These are phyloP conservation scores for Artemisia argyi DNA, from an alignment of 129 eudicot genomes.

Conservation along the genomic window DNA sequence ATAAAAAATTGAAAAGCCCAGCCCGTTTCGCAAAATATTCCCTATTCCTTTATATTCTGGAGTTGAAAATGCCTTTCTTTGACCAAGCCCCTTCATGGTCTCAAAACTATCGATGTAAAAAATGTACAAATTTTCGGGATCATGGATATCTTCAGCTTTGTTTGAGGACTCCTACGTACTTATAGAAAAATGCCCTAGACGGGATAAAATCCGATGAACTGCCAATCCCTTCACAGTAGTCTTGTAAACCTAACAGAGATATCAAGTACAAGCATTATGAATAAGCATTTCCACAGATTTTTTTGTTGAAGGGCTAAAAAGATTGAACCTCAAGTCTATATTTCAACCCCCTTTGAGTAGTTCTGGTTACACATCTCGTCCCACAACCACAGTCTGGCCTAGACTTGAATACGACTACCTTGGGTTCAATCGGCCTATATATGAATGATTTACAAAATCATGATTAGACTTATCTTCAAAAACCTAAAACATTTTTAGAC, in stretches of 20 bases:
- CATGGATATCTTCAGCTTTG: conserved; percentile 66
- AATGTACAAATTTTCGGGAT: conserved; percentile 69
- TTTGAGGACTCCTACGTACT: conserved; percentile 74
- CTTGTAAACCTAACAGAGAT: conserved; percentile 57
- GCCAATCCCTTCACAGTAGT: conserved; percentile 94
- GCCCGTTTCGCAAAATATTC: too few species aligned
- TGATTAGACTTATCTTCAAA: too few species aligned
- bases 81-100: conserved; percentile 82
- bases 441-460: too few species aligned
- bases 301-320: neutral
- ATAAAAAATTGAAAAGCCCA: too few species aligned
- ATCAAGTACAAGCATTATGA: neutral
- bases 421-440: too few species aligned
- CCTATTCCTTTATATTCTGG: too few species aligned
- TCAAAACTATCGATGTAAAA: conserved; percentile 89
- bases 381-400: conserved; percentile 96
- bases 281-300: neutral
- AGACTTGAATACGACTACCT: too few species aligned
- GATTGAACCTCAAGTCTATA: conserved; percentile 72
- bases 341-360: conserved; percentile 67
- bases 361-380: conserved; percentile 57
- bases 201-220: conserved; percentile 91
- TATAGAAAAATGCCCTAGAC: conserved; percentile 87
- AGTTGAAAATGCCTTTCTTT: conserved; percentile 62
- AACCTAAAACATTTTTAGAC: neutral